A percentile compares a stretch with the other conserved stretches of the same genome.
These are phyloP conservation scores for Aspergillus intermedius DNA, from an alignment of 2,329 filamentous ascomycete species.

Conservation along the genomic window DNA sequence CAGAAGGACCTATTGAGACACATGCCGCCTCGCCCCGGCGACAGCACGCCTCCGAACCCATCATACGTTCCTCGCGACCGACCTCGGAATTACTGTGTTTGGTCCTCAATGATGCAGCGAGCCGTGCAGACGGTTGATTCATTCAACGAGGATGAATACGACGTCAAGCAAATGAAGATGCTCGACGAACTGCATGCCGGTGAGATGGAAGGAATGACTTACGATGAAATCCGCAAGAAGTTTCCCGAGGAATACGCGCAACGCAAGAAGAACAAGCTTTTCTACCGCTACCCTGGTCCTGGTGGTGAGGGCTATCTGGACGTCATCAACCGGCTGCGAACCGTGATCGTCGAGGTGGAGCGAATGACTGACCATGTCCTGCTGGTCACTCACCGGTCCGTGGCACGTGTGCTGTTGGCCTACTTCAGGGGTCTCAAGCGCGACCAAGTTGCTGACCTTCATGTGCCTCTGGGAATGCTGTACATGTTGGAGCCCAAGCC, in stretches of 20 bases:
- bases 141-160: conserved; percentile 93
- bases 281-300: conserved; percentile 92
- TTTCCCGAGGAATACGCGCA: conserved; percentile 75
- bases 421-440: conserved; percentile 93
- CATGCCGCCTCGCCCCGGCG: conserved; percentile 85
- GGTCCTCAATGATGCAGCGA: conserved; percentile 94
- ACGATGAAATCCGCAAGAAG: conserved; percentile 75
- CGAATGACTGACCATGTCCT: conserved; percentile 93
- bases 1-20: conserved; percentile 68
- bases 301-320: conserved; percentile 95
- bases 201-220: conserved; percentile 89
- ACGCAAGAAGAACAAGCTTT: conserved; percentile 78
- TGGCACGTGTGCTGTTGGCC: conserved; percentile 85
- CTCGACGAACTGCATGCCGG: conserved; percentile 94
- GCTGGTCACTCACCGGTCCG: conserved; percentile 85
- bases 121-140: conserved; percentile 80
- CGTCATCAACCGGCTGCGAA: conserved; percentile 87
- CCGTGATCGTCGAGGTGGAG: conserved; percentile 95
- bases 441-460: conserved; percentile 87
- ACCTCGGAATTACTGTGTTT: conserved; percentile 88
- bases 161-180: conserved; percentile 97
- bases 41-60: conserved; percentile 91
- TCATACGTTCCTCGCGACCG: conserved; percentile 57
- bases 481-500: conserved; percentile 96
- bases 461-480: conserved; percentile 86